Evolutionary conservation across 2,329 filamentous ascomycete genomes (phyloP).

Genomic region (Talaromyces marneffei): DNA sequence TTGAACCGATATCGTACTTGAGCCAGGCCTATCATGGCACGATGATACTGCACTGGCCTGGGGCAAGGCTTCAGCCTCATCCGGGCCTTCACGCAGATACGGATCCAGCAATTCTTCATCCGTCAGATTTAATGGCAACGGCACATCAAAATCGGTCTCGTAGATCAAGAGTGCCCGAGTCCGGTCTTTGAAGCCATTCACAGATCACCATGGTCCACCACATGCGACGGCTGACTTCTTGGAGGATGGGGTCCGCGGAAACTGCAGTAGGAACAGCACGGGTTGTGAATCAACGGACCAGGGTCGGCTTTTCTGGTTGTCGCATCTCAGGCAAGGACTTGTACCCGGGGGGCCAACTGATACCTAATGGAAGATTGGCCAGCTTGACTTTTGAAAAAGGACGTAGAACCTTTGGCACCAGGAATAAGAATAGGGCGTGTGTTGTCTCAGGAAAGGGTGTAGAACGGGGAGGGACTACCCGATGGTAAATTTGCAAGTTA

Average conservation of each 20-base stretch:
- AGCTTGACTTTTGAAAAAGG: too few relatives aligned
- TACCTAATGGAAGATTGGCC: too few relatives aligned
- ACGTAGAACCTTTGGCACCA: too few relatives aligned
- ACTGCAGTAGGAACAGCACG: background rate
- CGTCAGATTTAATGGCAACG: background rate
- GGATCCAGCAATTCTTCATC: background rate
- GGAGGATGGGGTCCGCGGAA: background rate
- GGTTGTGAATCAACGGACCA: too few relatives aligned
- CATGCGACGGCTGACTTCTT: background rate
- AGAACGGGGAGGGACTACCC: background rate
- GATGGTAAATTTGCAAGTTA: background rate
- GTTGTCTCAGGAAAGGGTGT: too few relatives aligned
- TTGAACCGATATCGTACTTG: background rate
- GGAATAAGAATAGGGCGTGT: background rate
- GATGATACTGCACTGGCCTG: background rate
- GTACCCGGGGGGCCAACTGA: too few relatives aligned
- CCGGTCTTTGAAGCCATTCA: background rate
- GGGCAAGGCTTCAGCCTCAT: background rate
- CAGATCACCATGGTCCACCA: background rate
- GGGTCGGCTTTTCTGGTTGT: too few relatives aligned
- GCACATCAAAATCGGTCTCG: background rate
- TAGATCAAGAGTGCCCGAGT: background rate
- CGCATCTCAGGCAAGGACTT: too few relatives aligned
- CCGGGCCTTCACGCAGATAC: background rate
- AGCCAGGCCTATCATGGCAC: background rate